These are phyloP conservation scores for Monosporascus sp. DNA, from an alignment of 2,329 filamentous ascomycete genomes.

Conservation along the genomic window DNA sequence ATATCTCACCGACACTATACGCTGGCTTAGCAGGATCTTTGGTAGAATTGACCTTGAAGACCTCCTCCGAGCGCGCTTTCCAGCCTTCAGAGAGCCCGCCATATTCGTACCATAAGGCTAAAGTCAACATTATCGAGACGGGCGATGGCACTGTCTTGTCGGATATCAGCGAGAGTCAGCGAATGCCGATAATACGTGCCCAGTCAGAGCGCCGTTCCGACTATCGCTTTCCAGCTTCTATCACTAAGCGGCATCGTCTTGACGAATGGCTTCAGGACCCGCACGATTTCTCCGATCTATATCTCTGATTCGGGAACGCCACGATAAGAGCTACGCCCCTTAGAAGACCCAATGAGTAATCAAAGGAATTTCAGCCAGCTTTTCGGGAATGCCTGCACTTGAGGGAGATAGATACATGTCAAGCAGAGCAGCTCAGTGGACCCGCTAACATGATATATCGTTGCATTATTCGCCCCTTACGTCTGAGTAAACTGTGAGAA, in stretches of 20 bases:
- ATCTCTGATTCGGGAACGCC: not conserved
- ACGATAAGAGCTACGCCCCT: not conserved
- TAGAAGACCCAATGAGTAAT: not conserved
- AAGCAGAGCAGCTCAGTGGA: no score
- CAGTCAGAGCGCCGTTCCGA: constrained; percentile 10
- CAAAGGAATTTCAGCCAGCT: no score
- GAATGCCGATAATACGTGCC: constrained; percentile 17
- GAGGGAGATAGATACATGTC: no score
- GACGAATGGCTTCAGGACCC: constrained; percentile 17
- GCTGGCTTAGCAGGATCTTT: constrained; percentile 44
- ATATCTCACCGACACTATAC: constrained; percentile 43
- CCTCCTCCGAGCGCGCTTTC: not conserved
- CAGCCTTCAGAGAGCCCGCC: not conserved
- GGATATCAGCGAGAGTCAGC: constrained; percentile 20
- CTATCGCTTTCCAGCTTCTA: not conserved
- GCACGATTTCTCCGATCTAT: no score
- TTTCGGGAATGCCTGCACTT: no score
- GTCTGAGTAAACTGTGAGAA: constrained; percentile 18
- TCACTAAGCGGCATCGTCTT: constrained; percentile 15
- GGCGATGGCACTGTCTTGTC: constrained; percentile 21
- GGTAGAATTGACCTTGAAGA: constrained; percentile 35
- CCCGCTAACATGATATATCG: not conserved
- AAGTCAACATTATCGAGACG: constrained; percentile 23
- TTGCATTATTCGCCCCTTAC: not conserved
- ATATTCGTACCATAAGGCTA: constrained; percentile 11